Evolutionary conservation across 352 stramenopile species (phyloP), one percentile per base, ranked within the genome.

Genomic region (Lagenidium sp.): DNA sequence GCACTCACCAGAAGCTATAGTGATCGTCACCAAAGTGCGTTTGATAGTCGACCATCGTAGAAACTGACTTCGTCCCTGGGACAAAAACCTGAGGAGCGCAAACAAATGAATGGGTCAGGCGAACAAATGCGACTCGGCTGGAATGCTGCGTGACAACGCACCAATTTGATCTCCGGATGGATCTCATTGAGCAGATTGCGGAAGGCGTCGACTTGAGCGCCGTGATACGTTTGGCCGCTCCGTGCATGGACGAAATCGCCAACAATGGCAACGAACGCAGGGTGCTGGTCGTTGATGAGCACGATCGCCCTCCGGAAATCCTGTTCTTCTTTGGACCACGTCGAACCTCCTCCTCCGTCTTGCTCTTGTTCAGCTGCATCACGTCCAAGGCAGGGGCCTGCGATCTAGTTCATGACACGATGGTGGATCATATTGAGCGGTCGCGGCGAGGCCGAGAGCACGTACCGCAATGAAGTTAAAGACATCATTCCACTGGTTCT

Each of bases 1-100:
- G n/a, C n/a, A n/a, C 50, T 12, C 25, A 86, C 81, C 81, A 94
- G 43, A 94, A 90, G 41, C 68, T 82, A 46, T 81, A 91, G 45
- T 53, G 57, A 12, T 72, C 49, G 34, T 85, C 72, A 12, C 81
- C 81, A 58, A 90, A 94, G 16, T 55, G 20, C 36, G 50, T n/a
- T n/a, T n/a, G n/a, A n/a, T n/a, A n/a, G n/a, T n/a, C n/a, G n/a
- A n/a, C n/a, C n/a, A n/a, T n/a, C n/a, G n/a, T n/a, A n/a, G n/a
- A n/a, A n/a, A n/a, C n/a, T n/a, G n/a, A n/a, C n/a, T 44, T 36
- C 6, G 23, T 26, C 13, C 53, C 53, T n/a, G 53, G 36, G 13
- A 49, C 46, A 38, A 61, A 61, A 4, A 61, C 53, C 53, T 61
- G 20, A 22, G 34, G 20, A 15, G 4, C n/a, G 7, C 35, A 7